phyloP scores from a whole-genome alignment of 2,329 filamentous ascomycete species.

The Paecilomyces niveus region DNA sequence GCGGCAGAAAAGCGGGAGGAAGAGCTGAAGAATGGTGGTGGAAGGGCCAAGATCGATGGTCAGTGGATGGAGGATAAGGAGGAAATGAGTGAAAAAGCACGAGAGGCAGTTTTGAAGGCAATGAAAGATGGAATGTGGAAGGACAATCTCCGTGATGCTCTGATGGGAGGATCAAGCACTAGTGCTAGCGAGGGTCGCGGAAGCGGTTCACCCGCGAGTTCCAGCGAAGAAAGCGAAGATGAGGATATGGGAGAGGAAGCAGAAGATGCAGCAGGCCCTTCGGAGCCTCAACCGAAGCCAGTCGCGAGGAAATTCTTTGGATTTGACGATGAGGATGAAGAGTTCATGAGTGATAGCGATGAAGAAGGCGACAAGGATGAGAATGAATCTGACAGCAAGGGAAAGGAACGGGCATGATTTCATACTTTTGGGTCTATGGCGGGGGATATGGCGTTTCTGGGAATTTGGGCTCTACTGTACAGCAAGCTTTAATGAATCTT shows the following conservation, averaged over 20 bases:
- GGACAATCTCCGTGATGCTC: slow-evolving; percentile 32
- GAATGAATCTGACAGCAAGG: slow-evolving; percentile 20
- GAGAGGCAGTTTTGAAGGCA: slow-evolving; percentile 67
- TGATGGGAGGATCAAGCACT: slow-evolving; percentile 29
- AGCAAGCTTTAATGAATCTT: background rate
- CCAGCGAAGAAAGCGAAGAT: slow-evolving; percentile 29
- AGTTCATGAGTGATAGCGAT: slow-evolving; percentile 39
- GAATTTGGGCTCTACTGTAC: background rate
- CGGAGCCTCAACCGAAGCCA: slow-evolving; percentile 18
- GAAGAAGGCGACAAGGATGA: slow-evolving; percentile 19
- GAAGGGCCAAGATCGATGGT: slow-evolving; percentile 62
- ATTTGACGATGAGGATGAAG: slow-evolving; percentile 42
- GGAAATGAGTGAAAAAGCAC: slow-evolving; percentile 75
- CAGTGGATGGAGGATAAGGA: slow-evolving; percentile 96
- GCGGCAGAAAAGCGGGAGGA: slow-evolving; percentile 75
- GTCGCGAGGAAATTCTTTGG: slow-evolving; percentile 34
- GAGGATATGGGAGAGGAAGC: slow-evolving; percentile 2
- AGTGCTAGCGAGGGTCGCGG: slow-evolving; percentile 34
- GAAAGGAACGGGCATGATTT: slow-evolving; percentile 24
- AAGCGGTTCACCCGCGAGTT: slow-evolving; percentile 21
- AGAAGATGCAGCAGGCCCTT: slow-evolving; percentile 18
- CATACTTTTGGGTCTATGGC: background rate
- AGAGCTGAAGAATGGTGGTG: slow-evolving; percentile 70
- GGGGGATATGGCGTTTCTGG: background rate
- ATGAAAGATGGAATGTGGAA: slow-evolving; percentile 54